Conservation (phyloP, 2,329 filamentous ascomycete species). For the Immersiporthe knoxdaviesiana region DNA sequence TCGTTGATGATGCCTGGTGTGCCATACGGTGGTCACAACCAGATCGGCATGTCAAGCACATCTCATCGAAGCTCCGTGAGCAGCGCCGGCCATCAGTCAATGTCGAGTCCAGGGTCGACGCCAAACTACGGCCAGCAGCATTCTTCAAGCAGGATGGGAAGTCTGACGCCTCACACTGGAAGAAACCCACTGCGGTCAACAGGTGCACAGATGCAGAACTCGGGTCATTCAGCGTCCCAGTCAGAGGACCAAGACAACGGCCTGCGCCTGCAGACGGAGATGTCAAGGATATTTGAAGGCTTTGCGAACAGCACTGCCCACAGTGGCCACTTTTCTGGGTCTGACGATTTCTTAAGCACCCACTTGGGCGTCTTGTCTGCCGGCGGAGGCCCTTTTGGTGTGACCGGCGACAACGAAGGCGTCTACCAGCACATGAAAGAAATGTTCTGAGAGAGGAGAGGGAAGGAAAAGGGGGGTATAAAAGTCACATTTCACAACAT, state of each 20-base stretch:
- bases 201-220: neutral
- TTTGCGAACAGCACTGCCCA: conserved; percentile 38
- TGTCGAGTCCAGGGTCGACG: conserved; percentile 20
- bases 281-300: conserved; percentile 53
- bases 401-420: conserved; percentile 1
- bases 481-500: neutral
- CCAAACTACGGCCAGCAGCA: neutral
- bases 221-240: neutral
- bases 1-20: conserved; percentile 61
- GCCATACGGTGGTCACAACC: conserved; percentile 43
- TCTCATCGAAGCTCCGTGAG: conserved; percentile 22
- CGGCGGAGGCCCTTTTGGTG: conserved; percentile 6
- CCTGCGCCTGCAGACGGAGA: conserved; percentile 55
- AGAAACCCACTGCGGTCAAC: conserved; percentile 8
- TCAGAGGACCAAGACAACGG: conserved; percentile 45
- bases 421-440: conserved; percentile 25
- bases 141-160: conserved; percentile 23
- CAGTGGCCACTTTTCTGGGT: conserved; percentile 9
- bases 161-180: conserved; percentile 24
- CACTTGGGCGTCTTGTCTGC: conserved; percentile 9
- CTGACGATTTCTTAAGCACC: conserved; percentile 12
- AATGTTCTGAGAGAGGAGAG: conserved; percentile 16
- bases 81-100: conserved; percentile 20
- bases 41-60: neutral
- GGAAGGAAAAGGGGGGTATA: neutral